phyloP scores from a whole-genome alignment of 306 rosid genomes.

The Citrullus amarus region DNA sequence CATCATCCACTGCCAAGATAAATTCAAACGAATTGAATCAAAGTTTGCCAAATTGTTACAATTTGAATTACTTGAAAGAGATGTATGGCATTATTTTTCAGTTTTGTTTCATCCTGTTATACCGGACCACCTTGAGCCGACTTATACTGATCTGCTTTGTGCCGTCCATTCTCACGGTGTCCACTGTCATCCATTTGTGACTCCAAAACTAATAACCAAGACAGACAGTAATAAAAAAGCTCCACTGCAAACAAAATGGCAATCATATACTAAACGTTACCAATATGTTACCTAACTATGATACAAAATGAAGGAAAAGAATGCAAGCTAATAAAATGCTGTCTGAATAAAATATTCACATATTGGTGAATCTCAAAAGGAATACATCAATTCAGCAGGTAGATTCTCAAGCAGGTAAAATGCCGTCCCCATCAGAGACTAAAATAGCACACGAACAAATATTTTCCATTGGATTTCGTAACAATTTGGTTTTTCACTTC shows the following conservation, averaged over 20 bases:
- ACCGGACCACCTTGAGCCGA: conserved; percentile 94
- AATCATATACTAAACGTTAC: neutral
- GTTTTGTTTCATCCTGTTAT: neutral
- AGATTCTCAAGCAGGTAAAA: neutral
- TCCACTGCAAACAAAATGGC: conserved; percentile 8
- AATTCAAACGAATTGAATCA: neutral
- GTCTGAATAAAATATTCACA: neutral
- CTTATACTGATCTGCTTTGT: conserved; percentile 80
- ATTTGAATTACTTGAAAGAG: neutral
- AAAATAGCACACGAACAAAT: no score
- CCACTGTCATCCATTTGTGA: conserved; percentile 80
- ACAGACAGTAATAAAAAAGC: neutral
- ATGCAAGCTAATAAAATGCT: neutral
- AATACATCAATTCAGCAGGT: neutral
- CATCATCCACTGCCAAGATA: conserved; percentile 77
- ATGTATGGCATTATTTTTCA: neutral
- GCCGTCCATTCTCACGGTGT: conserved; percentile 88
- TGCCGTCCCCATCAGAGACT: no score
- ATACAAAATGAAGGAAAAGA: neutral
- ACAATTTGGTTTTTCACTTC: no score
- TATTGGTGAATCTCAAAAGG: neutral
- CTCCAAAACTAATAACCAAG: conserved; percentile 16
- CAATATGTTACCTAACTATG: neutral
- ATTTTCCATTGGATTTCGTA: no score
- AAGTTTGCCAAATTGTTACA: neutral